These are phyloP conservation scores for Saccharomycopsis guyanensis DNA, from an alignment of 805 yeast genomes.

Conservation along the genomic window DNA sequence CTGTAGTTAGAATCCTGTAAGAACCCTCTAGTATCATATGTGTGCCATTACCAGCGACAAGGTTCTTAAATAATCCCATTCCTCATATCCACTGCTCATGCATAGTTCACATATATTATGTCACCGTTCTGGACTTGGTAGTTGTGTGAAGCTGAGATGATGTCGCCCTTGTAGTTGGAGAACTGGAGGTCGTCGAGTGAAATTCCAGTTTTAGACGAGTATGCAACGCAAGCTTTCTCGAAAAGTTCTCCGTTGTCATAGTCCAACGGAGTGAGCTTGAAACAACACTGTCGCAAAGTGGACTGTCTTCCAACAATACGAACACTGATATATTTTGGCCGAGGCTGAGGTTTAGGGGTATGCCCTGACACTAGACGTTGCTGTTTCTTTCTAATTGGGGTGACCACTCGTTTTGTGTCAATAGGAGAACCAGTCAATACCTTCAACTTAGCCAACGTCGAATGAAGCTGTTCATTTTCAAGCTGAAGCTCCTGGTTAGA, in stretches of 20 bases:
- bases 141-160: background rate
- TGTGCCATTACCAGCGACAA: no score
- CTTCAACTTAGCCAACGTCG: background rate
- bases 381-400: background rate
- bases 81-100: no score
- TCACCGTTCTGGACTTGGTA: conserved; percentile 12
- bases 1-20: no score
- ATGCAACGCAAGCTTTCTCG: conserved; percentile 11
- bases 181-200: conserved; percentile 5
- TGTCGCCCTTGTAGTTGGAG: conserved; percentile 16
- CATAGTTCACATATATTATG: conserved; percentile 14
- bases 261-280: conserved; percentile 10
- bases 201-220: conserved; percentile 12
- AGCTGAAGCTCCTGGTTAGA: conserved; percentile 4
- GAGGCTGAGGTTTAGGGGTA: background rate
- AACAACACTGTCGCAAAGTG: conserved; percentile 16
- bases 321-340: conserved; percentile 4
- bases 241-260: conserved; percentile 7
- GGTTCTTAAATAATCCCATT: no score
- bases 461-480: background rate
- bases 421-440: background rate
- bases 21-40: no score
- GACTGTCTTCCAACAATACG: conserved; percentile 16
- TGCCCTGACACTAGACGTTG: background rate
- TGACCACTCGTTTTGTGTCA: background rate